Percentiles rank a stretch among this genome's conserved stretches.
Conservation (phyloP, 148 eudicot species). For the Rhododendron kiyosumense region DNA sequence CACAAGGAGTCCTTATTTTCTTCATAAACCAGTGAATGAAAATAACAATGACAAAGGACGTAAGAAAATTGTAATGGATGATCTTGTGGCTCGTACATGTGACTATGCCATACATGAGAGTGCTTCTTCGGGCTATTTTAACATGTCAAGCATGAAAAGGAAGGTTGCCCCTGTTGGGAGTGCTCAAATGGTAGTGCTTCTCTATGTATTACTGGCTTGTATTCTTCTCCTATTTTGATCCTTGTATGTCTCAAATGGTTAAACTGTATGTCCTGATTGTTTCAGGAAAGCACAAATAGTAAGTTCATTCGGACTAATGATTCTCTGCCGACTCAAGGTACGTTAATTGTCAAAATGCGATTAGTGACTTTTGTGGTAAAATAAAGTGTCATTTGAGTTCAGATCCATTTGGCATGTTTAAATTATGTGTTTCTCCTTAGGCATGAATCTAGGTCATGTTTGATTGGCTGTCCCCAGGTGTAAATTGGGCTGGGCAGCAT, state of each 20-base stretch:
- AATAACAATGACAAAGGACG: slow-evolving; percentile 15
- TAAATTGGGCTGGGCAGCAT: neutral
- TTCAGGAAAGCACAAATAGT: slow-evolving; percentile 34
- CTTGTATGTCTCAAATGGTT: neutral
- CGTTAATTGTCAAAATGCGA: neutral
- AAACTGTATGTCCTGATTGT: neutral
- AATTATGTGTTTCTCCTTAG: neutral
- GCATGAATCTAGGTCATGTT: neutral
- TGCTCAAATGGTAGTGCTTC: slow-evolving; percentile 29
- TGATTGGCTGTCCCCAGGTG: neutral
- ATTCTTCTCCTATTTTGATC: neutral
- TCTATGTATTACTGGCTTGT: neutral
- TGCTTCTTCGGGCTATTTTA: slow-evolving; percentile 15
- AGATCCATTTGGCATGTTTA: neutral
- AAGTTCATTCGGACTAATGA: slow-evolving; percentile 34
- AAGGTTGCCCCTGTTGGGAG: slow-evolving; percentile 37
- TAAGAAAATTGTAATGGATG: slow-evolving; percentile 9
- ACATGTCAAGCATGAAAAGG: slow-evolving; percentile 42
- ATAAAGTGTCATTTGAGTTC: neutral
- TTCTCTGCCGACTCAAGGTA: slow-evolving; percentile 26
- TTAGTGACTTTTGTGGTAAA: neutral
- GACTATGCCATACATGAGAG: slow-evolving; percentile 22
- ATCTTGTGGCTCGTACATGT: slow-evolving; percentile 12
- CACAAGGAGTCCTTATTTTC: slow-evolving; percentile 57
- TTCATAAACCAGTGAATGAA: slow-evolving; percentile 31